phyloP scores from a whole-genome alignment of 2,329 filamentous ascomycete genomes.

The Blumeriella jaapii region DNA sequence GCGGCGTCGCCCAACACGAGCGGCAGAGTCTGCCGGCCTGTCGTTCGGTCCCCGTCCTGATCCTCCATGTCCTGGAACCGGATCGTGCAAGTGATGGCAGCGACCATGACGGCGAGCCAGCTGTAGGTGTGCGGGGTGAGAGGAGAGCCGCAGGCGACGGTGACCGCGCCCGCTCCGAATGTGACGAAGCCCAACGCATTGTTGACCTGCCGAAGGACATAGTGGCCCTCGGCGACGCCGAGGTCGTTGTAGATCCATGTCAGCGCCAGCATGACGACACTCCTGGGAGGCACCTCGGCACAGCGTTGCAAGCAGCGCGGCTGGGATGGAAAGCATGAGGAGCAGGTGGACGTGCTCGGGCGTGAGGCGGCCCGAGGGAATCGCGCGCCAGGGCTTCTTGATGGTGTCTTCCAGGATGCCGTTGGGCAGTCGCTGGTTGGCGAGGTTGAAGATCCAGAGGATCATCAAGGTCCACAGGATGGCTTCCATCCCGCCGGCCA shows the following conservation, averaged over 20 bases:
- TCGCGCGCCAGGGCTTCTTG: slow-evolving; percentile 28
- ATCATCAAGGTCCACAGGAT: slow-evolving; percentile 20
- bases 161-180: slow-evolving; percentile 23
- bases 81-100: slow-evolving; percentile 15
- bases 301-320: slow-evolving; percentile 16
- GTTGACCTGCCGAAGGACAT: slow-evolving; percentile 7
- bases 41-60: slow-evolving; percentile 19
- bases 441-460: slow-evolving; percentile 25
- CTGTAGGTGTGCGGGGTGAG: slow-evolving; percentile 1
- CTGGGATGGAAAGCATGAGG: slow-evolving; percentile 17
- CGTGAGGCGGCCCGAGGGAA: slow-evolving; percentile 25
- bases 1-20: slow-evolving; percentile 12
- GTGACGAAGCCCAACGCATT: slow-evolving; percentile 11
- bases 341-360: slow-evolving; percentile 20
- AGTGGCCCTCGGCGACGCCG: slow-evolving; percentile 7
- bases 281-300: slow-evolving; percentile 25
- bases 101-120: slow-evolving; percentile 6
- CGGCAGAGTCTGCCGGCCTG: slow-evolving; percentile 20
- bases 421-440: slow-evolving; percentile 24
- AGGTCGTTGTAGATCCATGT: slow-evolving; percentile 14
- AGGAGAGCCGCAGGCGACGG: slow-evolving; percentile 3
- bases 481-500: slow-evolving; percentile 2
- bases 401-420: slow-evolving; percentile 25
- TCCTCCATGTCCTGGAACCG: slow-evolving; percentile 27
- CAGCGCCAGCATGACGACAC: slow-evolving; percentile 5